phyloP scores from a whole-genome alignment of 805 yeast genomes.

The Debaryomyces castellii region DNA sequence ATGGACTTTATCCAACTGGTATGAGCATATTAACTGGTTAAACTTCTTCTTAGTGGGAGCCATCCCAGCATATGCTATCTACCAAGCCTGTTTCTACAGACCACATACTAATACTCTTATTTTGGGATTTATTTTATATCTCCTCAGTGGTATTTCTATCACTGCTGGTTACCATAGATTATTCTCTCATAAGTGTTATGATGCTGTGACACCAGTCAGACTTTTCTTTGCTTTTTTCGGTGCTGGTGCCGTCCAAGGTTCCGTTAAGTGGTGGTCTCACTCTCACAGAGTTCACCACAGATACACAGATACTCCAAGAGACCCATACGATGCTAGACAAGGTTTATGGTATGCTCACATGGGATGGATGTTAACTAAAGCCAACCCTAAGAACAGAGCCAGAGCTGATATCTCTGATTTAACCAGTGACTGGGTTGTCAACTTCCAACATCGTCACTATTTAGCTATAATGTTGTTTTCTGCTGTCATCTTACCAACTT shows the following conservation, averaged over 20 bases:
- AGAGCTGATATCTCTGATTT: slow-evolving; percentile 80
- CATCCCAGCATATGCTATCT: slow-evolving; percentile 57
- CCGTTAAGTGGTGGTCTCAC: slow-evolving; percentile 89
- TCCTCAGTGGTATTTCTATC: slow-evolving; percentile 68
- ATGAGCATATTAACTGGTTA: slow-evolving; percentile 75
- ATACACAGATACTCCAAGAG: slow-evolving; percentile 79
- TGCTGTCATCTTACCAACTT: slow-evolving; percentile 65
- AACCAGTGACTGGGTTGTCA: slow-evolving; percentile 73
- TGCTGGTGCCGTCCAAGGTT: slow-evolving; percentile 81
- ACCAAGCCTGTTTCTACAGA: slow-evolving; percentile 44
- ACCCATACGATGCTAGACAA: slow-evolving; percentile 81
- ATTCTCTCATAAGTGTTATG: slow-evolving; percentile 75
- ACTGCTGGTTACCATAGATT: slow-evolving; percentile 85
- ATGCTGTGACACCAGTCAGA: slow-evolving; percentile 59
- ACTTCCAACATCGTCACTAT: slow-evolving; percentile 82
- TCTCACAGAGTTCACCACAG: slow-evolving; percentile 84
- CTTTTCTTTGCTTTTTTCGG: slow-evolving; percentile 74
- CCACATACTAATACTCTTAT: slow-evolving; percentile 52
- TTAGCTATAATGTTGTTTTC: slow-evolving; percentile 54
- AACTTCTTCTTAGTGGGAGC: slow-evolving; percentile 63
- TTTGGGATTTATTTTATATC: slow-evolving; percentile 54
- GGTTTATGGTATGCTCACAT: slow-evolving; percentile 84
- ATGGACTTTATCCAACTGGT: slow-evolving; percentile 74
- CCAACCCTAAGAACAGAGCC: slow-evolving; percentile 80
- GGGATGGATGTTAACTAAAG: slow-evolving; percentile 82